These are phyloP conservation scores for Oryza australiensis DNA, from an alignment of 176 grass and related monocot species.

Conservation along the genomic window DNA sequence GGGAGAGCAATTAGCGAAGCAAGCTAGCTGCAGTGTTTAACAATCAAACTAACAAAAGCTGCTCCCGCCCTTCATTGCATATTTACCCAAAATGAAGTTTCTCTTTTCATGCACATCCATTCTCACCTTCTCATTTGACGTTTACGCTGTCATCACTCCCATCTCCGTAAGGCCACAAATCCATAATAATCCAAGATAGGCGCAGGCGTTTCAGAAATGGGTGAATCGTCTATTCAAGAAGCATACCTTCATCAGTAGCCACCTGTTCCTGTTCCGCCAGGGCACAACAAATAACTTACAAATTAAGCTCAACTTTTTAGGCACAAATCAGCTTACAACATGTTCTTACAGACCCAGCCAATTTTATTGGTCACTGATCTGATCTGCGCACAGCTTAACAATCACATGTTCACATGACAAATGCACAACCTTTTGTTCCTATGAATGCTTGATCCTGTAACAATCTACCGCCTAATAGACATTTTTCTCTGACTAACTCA, in stretches of 20 bases:
- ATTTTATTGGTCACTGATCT: conserved; percentile 22
- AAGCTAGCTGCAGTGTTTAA: too few relatives aligned
- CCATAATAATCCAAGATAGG: neutral
- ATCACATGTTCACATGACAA: conserved; percentile 11
- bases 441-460: conserved; percentile 41
- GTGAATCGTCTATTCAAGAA: neutral
- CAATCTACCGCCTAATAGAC: conserved; percentile 21
- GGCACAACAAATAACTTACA: neutral
- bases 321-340: conserved; percentile 25
- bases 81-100: too few relatives aligned
- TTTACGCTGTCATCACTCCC: too few relatives aligned
- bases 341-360: conserved; percentile 33
- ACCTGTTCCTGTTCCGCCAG: neutral
- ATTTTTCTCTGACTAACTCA: neutral
- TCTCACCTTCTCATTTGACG: too few relatives aligned
- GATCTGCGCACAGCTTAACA: conserved; percentile 20
- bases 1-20: too few relatives aligned
- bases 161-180: neutral
- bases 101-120: too few relatives aligned
- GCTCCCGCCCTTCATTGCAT: too few relatives aligned
- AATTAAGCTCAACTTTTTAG: neutral
- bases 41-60: too few relatives aligned
- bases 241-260: neutral
- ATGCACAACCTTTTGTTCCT: conserved; percentile 27
- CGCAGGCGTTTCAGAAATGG: neutral